Percentiles rank a stretch among this genome's conserved stretches.
Conservation (phyloP, 768 basidiomycete species). For the Rubroboletus pulcherrimus region DNA sequence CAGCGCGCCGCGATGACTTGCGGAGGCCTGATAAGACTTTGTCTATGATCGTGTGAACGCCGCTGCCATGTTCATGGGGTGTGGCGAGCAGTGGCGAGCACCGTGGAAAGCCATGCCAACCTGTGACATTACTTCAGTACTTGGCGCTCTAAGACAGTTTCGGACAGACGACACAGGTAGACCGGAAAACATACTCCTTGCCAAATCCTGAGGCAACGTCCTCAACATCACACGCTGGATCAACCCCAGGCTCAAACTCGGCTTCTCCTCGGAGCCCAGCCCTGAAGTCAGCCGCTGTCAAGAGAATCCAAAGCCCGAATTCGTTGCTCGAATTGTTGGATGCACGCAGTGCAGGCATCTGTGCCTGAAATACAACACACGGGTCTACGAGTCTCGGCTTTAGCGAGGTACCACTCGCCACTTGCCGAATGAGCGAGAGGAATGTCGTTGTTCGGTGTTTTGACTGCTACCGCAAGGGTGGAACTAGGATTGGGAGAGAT, state of each 20-base stretch:
- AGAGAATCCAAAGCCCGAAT: constrained; percentile 6
- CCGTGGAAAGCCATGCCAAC: neutral
- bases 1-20: neutral
- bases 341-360: neutral
- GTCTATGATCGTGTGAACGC: neutral
- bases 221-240: neutral
- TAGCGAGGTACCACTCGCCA: neutral
- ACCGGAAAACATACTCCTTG: neutral
- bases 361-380: neutral
- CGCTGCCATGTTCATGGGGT: neutral
- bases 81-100: neutral
- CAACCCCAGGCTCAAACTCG: neutral
- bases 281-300: neutral
- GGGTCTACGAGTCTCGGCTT: neutral
- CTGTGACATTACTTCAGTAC: neutral
- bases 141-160: neutral
- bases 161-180: neutral
- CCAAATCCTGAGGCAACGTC: neutral
- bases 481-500: constrained; percentile 3
- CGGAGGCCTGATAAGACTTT: neutral
- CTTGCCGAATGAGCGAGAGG: neutral
- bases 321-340: neutral
- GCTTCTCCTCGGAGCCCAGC: neutral
- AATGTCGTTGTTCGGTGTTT: neutral
- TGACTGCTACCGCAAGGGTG: constrained; percentile 1